phyloP scores from a whole-genome alignment of 306 rosid species.

The Boehmeria nivea region DNA sequence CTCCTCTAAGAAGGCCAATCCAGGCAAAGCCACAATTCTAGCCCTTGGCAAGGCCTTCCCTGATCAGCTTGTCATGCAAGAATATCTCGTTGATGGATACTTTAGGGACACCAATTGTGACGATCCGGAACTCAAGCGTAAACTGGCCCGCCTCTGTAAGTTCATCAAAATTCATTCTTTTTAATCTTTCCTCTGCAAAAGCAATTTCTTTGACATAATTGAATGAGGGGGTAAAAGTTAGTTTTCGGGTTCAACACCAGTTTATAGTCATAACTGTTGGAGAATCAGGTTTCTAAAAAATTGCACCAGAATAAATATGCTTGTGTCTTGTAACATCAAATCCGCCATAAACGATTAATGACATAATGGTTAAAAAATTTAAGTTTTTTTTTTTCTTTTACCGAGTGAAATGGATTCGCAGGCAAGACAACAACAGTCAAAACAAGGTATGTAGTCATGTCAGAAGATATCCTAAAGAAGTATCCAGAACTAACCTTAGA shows the following conservation, averaged over 20 bases:
- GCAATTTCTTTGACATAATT: too few species aligned
- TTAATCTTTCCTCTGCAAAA: background rate
- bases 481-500: conserved; percentile 67
- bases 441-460: conserved; percentile 94
- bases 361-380: too few species aligned
- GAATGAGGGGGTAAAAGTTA: too few species aligned
- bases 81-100: conserved; percentile 83
- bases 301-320: too few species aligned
- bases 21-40: conserved; percentile 65
- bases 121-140: conserved; percentile 70
- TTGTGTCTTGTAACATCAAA: too few species aligned
- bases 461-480: conserved; percentile 63
- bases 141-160: conserved; percentile 80
- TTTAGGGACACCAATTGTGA: conserved; percentile 83
- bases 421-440: conserved; percentile 91
- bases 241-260: too few species aligned
- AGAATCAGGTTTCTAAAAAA: too few species aligned
- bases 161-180: background rate
- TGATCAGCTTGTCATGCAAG: conserved; percentile 90
- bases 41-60: conserved; percentile 97
- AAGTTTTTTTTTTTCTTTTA: background rate
- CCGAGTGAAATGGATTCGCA: conserved; percentile 10
- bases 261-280: too few species aligned
- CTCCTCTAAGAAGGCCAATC: conserved; percentile 34
- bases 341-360: too few species aligned